Evolutionary conservation across 1,284 basidiomycete genomes (phyloP).

Genomic region (Cystobasidium pallidum): DNA sequence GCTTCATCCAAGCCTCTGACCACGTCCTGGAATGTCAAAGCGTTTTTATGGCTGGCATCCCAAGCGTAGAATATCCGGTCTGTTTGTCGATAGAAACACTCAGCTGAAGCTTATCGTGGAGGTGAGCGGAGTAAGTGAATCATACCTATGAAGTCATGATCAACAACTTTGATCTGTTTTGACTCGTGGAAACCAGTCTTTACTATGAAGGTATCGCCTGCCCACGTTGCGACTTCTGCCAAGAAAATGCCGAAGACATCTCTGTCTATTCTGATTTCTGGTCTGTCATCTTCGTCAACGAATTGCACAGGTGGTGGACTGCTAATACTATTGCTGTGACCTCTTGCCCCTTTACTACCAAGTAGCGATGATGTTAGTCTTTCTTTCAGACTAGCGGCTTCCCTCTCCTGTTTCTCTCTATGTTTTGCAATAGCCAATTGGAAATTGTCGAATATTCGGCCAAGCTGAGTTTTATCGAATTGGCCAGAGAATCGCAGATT

Average conservation of each 20-base stretch:
- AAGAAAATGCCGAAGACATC: conserved; percentile 87
- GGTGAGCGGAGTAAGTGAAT: conserved; percentile 45
- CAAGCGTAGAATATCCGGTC: conserved; percentile 82
- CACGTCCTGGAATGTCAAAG: conserved; percentile 86
- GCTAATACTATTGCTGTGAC: conserved; percentile 51
- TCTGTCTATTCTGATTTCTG: conserved; percentile 82
- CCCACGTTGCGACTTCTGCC: conserved; percentile 94
- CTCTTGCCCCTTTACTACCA: conserved; percentile 53
- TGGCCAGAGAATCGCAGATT: conserved; percentile 80
- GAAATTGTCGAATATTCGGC: conserved; percentile 84
- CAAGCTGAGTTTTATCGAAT: conserved; percentile 87
- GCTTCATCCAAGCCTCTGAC: conserved; percentile 86
- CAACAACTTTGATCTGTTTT: conserved; percentile 73
- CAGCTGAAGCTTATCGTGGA: neutral
- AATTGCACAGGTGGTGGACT: conserved; percentile 25
- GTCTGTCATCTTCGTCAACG: conserved; percentile 43
- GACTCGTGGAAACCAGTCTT: conserved; percentile 84
- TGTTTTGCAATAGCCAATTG: conserved; percentile 52
- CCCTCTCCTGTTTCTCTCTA: conserved; percentile 44
- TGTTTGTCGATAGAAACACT: conserved; percentile 6
- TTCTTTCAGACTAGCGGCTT: conserved; percentile 26
- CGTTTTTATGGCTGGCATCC: conserved; percentile 78
- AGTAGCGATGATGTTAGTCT: neutral
- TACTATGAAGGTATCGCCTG: conserved; percentile 89
- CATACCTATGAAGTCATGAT: conserved; percentile 71